These are phyloP conservation scores for Microstegium vimineum DNA, from an alignment of 176 grass and related monocot genomes.

Conservation along the genomic window DNA sequence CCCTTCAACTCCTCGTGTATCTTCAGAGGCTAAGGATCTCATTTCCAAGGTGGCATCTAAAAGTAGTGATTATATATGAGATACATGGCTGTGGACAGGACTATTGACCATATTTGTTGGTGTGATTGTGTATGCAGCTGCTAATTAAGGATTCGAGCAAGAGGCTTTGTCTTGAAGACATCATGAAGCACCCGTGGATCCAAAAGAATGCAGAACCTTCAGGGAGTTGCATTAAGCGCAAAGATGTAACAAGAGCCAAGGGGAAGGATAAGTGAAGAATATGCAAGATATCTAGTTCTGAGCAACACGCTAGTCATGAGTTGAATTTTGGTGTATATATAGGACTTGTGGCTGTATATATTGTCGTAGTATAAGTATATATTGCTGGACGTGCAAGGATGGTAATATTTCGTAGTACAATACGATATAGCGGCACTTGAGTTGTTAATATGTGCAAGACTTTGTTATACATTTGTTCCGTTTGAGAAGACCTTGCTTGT, in stretches of 20 bases:
- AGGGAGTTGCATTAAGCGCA: slow-evolving; percentile 57
- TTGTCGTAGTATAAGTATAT: too few species aligned
- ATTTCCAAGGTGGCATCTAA: slow-evolving; percentile 62
- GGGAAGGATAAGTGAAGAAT: neutral
- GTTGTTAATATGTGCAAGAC: neutral
- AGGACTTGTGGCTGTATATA: neutral
- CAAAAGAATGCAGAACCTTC: slow-evolving; percentile 73
- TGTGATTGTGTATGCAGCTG: slow-evolving; percentile 46
- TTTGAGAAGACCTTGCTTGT: too few species aligned
- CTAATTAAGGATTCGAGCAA: slow-evolving; percentile 90
- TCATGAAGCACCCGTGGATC: slow-evolving; percentile 83
- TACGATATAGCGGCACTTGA: too few species aligned
- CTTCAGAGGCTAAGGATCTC: slow-evolving; percentile 78
- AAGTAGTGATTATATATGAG: neutral
- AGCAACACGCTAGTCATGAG: neutral
- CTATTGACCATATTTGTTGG: neutral
- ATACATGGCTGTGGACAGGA: neutral
- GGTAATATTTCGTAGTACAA: neutral
- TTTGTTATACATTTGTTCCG: too few species aligned
- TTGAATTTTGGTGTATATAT: neutral
- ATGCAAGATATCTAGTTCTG: neutral
- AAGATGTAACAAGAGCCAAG: neutral
- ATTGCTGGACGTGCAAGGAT: neutral
- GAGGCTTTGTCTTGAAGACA: slow-evolving; percentile 72
- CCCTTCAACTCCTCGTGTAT: slow-evolving; percentile 52